Evolutionary conservation across 164 flowering plant genomes (phyloP), one percentile per base, ranked within the genome.

Genomic region (Pachysandra terminalis): DNA sequence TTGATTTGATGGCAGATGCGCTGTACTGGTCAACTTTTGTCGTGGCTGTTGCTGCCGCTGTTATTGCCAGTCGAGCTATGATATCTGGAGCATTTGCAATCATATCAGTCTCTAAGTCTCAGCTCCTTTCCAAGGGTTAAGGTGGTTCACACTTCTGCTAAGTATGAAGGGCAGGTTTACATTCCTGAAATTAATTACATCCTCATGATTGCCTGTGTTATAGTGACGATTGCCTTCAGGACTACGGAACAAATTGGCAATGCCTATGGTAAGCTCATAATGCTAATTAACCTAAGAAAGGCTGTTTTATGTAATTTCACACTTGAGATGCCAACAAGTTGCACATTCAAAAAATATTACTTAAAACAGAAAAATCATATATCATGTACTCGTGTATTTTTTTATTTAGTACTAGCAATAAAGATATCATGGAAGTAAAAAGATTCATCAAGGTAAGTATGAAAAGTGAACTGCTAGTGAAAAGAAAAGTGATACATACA

Each of bases 31-130:
- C 93, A 62, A 79, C 76, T 13, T 85, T 86, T 26, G 85, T 83
- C 0, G 76, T 86, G 8, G 96, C 92, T n/a, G 82, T 81, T 14
- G 80, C 80, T 22, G 92, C 96, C n/a, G 77, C 96, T 40, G 81
- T 90, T 52, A 82, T 86, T 25, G 93, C 93, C 4, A 90, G 91
- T 74, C 96, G 87, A 75, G 93, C 96, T 10, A 81, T 84, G 84
- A 86, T 90, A 51, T 90, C 93, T 0, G 96, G 86, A 45, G 75
- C 91, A 13, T 90, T 90, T 66, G 63, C 90, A 45, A 81, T 90
- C 37, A 70, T 88, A 48, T 64, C 85, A 87, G 65, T 81, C 92
- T 6, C 70, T 82, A 10, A 73, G 69, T 58, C 60, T 91, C 10
- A 79, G 85, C 21, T 85, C 88, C 64, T 89, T 90, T 45, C 92